A percentile compares a stretch with the other conserved stretches of the same genome.
phyloP scores from a whole-genome alignment of 1,284 basidiomycete species.

The Trichosporon sp. region DNA sequence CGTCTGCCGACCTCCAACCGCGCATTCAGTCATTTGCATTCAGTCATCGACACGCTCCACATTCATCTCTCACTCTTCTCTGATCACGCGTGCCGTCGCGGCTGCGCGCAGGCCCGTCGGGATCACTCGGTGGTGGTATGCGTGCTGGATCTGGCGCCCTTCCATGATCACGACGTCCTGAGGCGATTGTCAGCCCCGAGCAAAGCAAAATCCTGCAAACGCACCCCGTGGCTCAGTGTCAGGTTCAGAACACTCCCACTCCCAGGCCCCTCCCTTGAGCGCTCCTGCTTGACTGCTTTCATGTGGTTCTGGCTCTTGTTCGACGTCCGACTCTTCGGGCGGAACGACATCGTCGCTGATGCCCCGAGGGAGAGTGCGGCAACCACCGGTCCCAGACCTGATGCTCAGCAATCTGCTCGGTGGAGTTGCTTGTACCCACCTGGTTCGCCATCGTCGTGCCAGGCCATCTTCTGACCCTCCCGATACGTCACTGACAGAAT shows the following conservation, averaged over 20 bases:
- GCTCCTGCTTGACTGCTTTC: conserved; percentile 5
- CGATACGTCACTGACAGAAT: conserved; percentile 51
- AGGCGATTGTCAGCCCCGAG: neutral
- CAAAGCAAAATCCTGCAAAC: neutral
- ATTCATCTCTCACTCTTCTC: neutral
- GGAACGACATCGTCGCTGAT: conserved; percentile 47
- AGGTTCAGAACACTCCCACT: conserved; percentile 26
- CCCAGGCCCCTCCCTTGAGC: neutral
- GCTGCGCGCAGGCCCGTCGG: conserved; percentile 46
- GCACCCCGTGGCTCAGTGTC: conserved; percentile 26
- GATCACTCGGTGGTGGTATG: conserved; percentile 46
- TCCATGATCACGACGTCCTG: conserved; percentile 52
- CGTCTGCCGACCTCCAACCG: neutral
- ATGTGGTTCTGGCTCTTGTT: conserved; percentile 19
- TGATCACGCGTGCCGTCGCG: conserved; percentile 45
- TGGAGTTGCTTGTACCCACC: conserved; percentile 34
- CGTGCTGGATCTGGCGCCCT: conserved; percentile 43
- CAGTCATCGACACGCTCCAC: conserved; percentile 7
- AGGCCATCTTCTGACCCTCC: conserved; percentile 55
- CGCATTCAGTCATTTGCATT: conserved; percentile 9
- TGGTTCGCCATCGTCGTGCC: conserved; percentile 53
- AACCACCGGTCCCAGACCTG: conserved; percentile 49
- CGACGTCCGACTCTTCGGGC: conserved; percentile 33
- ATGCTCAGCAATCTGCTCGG: neutral
- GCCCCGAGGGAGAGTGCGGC: conserved; percentile 48